A percentile compares a stretch with the other conserved stretches of the same genome.
These are phyloP conservation scores for Lasiosphaeriaceae sp. DNA, from an alignment of 495 filamentous ascomycete genomes.

Conservation along the genomic window DNA sequence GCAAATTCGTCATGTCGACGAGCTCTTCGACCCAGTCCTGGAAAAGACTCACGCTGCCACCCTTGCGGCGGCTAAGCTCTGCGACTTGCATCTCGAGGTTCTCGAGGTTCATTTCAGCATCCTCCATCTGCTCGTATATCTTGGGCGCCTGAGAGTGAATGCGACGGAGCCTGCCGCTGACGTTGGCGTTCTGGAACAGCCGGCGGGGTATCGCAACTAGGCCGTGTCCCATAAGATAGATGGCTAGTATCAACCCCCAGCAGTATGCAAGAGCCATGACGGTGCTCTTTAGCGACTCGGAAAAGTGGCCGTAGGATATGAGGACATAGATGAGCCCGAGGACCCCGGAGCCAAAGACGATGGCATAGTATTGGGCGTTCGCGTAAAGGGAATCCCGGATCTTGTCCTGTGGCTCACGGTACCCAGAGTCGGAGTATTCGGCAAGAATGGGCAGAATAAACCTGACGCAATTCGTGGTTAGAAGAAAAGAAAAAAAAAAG, in stretches of 20 bases:
- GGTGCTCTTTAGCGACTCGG: constrained; percentile 65
- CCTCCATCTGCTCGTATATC: constrained; percentile 81
- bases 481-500: not conserved
- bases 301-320: constrained; percentile 60
- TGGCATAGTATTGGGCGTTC: constrained; percentile 84
- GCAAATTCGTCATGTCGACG: constrained; percentile 65
- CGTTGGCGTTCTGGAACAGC: constrained; percentile 70
- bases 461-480: constrained; percentile 41
- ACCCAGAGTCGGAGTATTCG: constrained; percentile 90
- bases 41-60: constrained; percentile 73
- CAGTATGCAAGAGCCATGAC: constrained; percentile 92
- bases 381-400: constrained; percentile 76
- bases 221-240: constrained; percentile 96
- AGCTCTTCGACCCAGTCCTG: constrained; percentile 94
- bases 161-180: constrained; percentile 64
- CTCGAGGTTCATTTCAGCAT: constrained; percentile 76
- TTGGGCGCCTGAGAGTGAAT: constrained; percentile 76
- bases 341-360: constrained; percentile 64
- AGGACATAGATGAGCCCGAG: constrained; percentile 82
- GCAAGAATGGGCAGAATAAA: constrained; percentile 88
- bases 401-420: constrained; percentile 76
- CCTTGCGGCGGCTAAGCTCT: constrained; percentile 75
- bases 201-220: constrained; percentile 84
- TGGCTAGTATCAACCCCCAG: constrained; percentile 85
- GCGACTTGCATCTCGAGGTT: constrained; percentile 74